phyloP scores from a whole-genome alignment of 2,329 filamentous ascomycete genomes.

The Fusarium sp. region DNA sequence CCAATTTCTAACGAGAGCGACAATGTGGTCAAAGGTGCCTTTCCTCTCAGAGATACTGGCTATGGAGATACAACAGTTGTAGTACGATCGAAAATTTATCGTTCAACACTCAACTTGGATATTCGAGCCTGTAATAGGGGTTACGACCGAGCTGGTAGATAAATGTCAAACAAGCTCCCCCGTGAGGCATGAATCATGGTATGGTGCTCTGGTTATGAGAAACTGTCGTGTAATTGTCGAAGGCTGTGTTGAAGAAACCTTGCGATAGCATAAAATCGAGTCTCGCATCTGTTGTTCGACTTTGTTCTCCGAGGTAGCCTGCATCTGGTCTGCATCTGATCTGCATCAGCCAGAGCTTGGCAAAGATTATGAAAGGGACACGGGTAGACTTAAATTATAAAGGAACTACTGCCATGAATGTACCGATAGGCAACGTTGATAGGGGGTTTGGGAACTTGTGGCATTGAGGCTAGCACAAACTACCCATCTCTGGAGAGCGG shows the following conservation, averaged over 20 bases:
- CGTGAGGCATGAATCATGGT: no score
- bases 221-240: no score
- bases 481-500: background rate
- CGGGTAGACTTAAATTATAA: rapidly evolving
- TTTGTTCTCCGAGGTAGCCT: background rate
- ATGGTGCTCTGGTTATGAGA: background rate
- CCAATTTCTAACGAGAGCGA: background rate
- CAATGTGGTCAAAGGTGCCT: background rate
- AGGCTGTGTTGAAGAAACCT: background rate
- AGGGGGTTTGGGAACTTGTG: background rate
- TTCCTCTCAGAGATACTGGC: background rate
- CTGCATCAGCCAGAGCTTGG: background rate
- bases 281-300: background rate
- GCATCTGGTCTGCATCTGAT: no score
- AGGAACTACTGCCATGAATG: background rate
- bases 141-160: background rate
- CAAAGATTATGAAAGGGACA: background rate
- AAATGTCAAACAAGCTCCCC: background rate
- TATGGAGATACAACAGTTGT: background rate
- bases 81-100: background rate
- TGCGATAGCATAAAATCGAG: no score
- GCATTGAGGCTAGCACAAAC: no score
- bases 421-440: no score
- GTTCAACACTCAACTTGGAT: background rate
- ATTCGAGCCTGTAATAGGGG: background rate